Base-by-base conservation (phyloP, 2,329 filamentous ascomycete species). In the Lasiodiplodia theobromae region DNA sequence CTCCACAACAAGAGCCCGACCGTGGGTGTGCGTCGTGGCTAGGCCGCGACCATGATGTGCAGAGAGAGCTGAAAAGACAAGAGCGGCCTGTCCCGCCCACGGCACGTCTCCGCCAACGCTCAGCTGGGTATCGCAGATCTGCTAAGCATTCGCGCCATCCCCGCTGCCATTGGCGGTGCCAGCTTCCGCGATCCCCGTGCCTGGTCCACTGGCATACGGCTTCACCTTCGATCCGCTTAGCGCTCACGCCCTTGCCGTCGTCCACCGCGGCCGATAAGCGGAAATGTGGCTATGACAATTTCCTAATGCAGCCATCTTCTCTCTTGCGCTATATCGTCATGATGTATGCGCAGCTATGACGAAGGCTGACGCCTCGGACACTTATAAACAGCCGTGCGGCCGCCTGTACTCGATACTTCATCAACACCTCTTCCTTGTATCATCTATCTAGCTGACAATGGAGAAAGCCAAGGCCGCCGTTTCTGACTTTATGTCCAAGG, bases 381-480 rank as follows among this genome's bases (percentile, higher is more conserved):
- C 31, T 54, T 60, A 52, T 37, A 64, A 64, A 21, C n/a, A 37
- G 58, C 34, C 37, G 18, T 49, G 40, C 11, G 34, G 40, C 34
- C 53, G 28, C 25, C 6, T 12, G 18, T 34, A n/a, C 4, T 34
- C 8, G 7, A 10, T 56, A 56, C 28, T 37, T 34, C 52, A 21
- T 21, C 54, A 49, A 4, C 10, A 51, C 14, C 34, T 52, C 16
- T 37, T 1, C 57, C 18, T 25, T 18, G 44, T 34, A 51, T 62
- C 14, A 47, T 57, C 38, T 2, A 66, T 71, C 38, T 23, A 23
- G 4, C 77, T 23, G 28, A 84, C 28, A 72, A 90, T 91, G 89
- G 85, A 91, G 18, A 88, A 87, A 76, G 88, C 89, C 49, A 91
- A 89, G 82, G 82, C 84, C 74, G 86, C 86, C 69, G 85, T 92